Conservation (phyloP, 768 basidiomycete genomes). For the Kwoniella pini region DNA sequence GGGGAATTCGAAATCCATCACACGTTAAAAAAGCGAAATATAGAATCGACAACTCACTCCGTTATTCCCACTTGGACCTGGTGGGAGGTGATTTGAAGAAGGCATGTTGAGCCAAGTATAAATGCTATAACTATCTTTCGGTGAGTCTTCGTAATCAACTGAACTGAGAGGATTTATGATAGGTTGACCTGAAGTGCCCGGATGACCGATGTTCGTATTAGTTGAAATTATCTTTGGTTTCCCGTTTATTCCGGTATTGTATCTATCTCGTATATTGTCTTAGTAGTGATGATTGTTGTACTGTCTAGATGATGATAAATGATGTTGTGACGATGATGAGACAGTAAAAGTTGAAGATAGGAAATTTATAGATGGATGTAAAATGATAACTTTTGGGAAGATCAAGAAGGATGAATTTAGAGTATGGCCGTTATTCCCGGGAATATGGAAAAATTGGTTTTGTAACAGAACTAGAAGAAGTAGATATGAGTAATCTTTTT, state of each 20-base stretch:
- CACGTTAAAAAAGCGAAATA: background rate
- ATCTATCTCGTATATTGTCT: background rate
- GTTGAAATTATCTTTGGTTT: background rate
- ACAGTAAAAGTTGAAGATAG: too few species aligned
- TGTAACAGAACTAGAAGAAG: too few species aligned
- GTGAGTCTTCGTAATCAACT: background rate
- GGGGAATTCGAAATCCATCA: too few species aligned
- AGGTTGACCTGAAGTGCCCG: background rate
- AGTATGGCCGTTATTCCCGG: background rate
- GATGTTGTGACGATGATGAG: too few species aligned
- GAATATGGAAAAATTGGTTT: background rate
- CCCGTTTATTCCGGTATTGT: background rate
- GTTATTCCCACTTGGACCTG: background rate
- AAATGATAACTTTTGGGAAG: background rate
- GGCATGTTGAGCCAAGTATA: background rate
- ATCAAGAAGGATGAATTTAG: background rate
- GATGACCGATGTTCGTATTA: background rate
- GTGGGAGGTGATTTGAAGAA: constrained; percentile 1
- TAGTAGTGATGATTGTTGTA: background rate
- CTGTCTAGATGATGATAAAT: too few species aligned
- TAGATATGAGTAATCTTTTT: too few species aligned
- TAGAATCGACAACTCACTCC: background rate
- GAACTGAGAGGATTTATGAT: background rate
- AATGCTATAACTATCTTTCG: background rate
- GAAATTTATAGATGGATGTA: too few species aligned